phyloP scores from a whole-genome alignment of 257 asterid species.

The Oldenlandia corymbosa region DNA sequence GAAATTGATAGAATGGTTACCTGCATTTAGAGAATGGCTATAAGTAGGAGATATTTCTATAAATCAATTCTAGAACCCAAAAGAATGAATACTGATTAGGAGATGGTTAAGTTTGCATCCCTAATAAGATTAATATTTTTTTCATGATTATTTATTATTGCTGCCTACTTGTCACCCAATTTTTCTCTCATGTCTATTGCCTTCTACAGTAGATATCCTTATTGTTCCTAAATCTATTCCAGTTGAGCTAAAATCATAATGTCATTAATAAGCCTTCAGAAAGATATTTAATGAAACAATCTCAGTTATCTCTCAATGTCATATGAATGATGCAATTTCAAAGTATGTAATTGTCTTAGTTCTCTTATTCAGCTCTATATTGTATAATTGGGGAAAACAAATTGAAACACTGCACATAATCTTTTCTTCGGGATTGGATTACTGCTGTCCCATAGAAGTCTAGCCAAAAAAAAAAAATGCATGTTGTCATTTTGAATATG shows the following conservation, averaged over 20 bases:
- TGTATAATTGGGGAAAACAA: background rate
- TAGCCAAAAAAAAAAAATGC: too few relatives aligned
- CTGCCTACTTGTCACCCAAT: conserved; percentile 73
- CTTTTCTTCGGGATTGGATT: too few relatives aligned
- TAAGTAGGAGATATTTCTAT: conserved; percentile 33
- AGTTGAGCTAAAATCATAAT: conserved; percentile 1
- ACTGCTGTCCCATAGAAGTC: too few relatives aligned
- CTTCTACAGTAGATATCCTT: conserved; percentile 40
- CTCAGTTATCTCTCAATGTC: background rate
- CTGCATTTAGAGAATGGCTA: conserved; percentile 16
- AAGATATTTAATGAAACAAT: background rate
- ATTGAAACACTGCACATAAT: too few relatives aligned
- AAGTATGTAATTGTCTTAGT: background rate
- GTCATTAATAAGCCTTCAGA: background rate
- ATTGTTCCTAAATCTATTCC: conserved; percentile 10
- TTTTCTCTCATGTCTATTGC: conserved; percentile 61
- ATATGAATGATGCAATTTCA: background rate
- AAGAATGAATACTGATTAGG: conserved; percentile 55
- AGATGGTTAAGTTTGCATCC: conserved; percentile 55
- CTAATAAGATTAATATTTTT: conserved; percentile 19
- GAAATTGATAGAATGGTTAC: conserved; percentile 3
- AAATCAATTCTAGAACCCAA: conserved; percentile 25
- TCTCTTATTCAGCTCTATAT: background rate
- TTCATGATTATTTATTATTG: conserved; percentile 20
- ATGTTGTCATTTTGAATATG: too few relatives aligned